Base-by-base conservation (phyloP, 176 grass and related monocot genomes). In the Dactylis glomerata region DNA sequence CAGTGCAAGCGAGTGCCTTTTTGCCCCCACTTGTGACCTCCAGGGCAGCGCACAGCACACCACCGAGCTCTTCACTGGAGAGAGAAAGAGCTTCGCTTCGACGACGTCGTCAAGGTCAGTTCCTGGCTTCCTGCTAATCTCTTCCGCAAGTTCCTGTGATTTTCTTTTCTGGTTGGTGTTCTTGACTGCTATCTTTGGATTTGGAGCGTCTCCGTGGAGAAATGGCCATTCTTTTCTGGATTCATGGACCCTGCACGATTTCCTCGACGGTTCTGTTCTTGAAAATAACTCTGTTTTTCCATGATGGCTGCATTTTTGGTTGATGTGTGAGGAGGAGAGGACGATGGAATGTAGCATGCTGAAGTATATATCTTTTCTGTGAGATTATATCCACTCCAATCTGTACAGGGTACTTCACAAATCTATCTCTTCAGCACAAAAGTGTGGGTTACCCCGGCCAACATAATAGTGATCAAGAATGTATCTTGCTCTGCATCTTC, bases 21-120 rank as follows among this genome's bases (percentile, higher is more conserved):
- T 45, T 42, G 27, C 16, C 54, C 54, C 65, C 22, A 44, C 24
- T 8, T 32, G 22, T 79, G 84, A 36, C 19, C 49, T 44, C 64
- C 31, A 22, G 75, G 5, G 20, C 54, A 76, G 28, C 11, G 2
- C 23, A 55, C 23, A 20, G 2, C 23, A 55, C 23, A 20, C 80
- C 27, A 31, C 1, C 68, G 22, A 44, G 55, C 5, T 15, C 37
- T 78, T 78, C 23, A 41, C 54, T 1, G 36, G 46, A 75, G 17
- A 11, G 20, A 11, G 68, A 27, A 47, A 47, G 24, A 10, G 70
- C 42, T 65, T 56, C 19, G 9, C 70, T 34, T 65, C 26, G 14
- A 11, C 86, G 81, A 64, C 74, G 34, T 78, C 81, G 19, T 64
- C 81, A 15, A 79, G 87, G 87, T 84, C 17, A 37, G 36, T 20